Evolutionary conservation across 176 grass and related monocot species (phyloP), one percentile per base, ranked within the genome.

Genomic region (Bromus sterilis): DNA sequence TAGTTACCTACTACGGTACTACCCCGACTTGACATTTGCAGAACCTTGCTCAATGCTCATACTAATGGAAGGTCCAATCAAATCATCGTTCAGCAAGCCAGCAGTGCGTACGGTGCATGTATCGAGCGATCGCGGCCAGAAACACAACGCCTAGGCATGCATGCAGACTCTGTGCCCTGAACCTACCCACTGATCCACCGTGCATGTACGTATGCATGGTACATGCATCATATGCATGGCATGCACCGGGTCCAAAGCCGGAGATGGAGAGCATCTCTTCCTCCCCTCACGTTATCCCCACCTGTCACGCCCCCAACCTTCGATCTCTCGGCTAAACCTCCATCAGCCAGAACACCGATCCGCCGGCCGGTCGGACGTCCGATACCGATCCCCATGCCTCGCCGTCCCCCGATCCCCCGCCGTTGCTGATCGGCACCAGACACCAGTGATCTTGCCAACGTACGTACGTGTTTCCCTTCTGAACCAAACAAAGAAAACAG

Each of bases 321-420:
- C 2, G n/a, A 69, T 58, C 36, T 58, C 36, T 36, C n/a, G 36
- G 48, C 69, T 29, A 73, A 31, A 9, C 20, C 6, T 75, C 73
- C 49, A 36, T 16, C 34, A 30, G 23, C 37, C 63, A 32, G 37
- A 63, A 26, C 53, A 60, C 55, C 39, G 34, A 77, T 9, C 14
- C 73, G 18, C 72, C 73, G 21, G 32, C 13, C 36, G 1, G 26
- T 42, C 31, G 5, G 24, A 56, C 56, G 26, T 42, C 31, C 9
- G 24, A 56, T 76, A 21, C 35, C 14, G 25, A 7, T 41, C 20
- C 36, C 80, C 80, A 74, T 82, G 21, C 80, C 80, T 74, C 9
- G 42, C 39, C 80, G 80, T 46, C 68, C 68, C 67, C 80, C 20
- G 70, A 82, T 82, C 80, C 21, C 28, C 67, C 44, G 5, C 29